Percentiles rank a stretch among this genome's conserved stretches.
Conservation (phyloP, 2,329 filamentous ascomycete species). For the Bimuria novae-zelandiae region DNA sequence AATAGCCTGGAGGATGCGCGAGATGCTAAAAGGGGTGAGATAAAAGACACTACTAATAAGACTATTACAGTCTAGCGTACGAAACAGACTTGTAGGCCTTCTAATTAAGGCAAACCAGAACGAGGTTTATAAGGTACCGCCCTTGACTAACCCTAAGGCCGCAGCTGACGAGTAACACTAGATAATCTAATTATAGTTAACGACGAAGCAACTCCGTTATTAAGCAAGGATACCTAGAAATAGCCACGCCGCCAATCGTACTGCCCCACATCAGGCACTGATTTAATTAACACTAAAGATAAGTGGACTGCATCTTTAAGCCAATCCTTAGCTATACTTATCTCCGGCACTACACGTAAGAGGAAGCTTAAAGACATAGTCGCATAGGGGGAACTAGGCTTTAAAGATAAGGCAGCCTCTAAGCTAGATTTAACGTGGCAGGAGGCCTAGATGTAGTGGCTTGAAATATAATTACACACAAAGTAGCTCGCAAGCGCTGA, state of each 20-base stretch:
- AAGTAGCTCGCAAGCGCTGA: constrained; percentile 2
- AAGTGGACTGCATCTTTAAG: not conserved
- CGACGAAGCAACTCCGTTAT: not conserved
- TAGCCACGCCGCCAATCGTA: not conserved
- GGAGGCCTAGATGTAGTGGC: constrained; percentile 1
- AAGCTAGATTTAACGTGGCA: constrained; percentile 4
- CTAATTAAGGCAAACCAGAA: not conserved
- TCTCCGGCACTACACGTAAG: not conserved
- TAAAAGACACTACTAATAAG: not conserved
- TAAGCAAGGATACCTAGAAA: not conserved
- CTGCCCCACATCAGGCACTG: not conserved
- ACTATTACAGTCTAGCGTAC: not conserved
- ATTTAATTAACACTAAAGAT: not conserved
- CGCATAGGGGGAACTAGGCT: not conserved
- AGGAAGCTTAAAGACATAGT: constrained; percentile 1
- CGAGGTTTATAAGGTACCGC: not conserved
- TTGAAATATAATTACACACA: not conserved
- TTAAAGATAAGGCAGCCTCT: not conserved
- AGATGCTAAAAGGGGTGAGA: not conserved
- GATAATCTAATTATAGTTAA: not conserved
- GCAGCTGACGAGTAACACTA: not conserved
- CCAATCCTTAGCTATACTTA: not conserved
- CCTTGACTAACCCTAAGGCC: not conserved
- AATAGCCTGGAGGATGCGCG: not conserved
- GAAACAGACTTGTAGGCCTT: not conserved